Conservation (phyloP, 352 stramenopile species). For the Phytophthora tentaculata region DNA sequence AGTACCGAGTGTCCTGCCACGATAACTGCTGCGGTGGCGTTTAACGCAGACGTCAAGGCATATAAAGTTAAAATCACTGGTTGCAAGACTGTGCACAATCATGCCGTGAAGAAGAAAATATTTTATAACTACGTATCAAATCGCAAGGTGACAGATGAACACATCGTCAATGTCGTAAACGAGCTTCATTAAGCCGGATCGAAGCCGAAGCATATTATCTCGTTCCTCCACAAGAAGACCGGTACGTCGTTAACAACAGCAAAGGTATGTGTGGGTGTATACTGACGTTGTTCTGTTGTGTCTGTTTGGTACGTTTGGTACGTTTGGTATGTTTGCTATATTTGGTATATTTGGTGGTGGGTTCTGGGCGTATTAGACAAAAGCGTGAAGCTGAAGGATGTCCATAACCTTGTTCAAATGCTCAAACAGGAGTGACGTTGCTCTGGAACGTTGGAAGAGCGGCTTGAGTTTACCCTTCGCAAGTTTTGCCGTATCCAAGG, state of each 20-base stretch:
- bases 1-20: not conserved
- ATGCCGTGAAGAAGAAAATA: not conserved
- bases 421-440: not conserved
- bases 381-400: not conserved
- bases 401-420: not conserved
- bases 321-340: not conserved
- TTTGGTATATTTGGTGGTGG: too few relatives aligned
- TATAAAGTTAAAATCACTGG: not conserved
- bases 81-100: not conserved
- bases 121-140: not conserved
- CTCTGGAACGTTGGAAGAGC: not conserved
- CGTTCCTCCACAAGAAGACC: not conserved
- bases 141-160: not conserved
- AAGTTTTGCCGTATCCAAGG: not conserved
- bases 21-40: not conserved
- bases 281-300: not conserved
- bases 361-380: not conserved
- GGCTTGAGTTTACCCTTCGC: not conserved
- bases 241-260: too few relatives aligned
- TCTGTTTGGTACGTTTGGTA: too few relatives aligned
- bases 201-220: not conserved
- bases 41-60: not conserved
- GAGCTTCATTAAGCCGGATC: not conserved
- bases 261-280: too few relatives aligned
- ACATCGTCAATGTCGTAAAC: not conserved